Percentiles rank a stretch among this genome's conserved stretches.
Evolutionary conservation across 148 eudicot species (phyloP).

Genomic region (Fagopyrum esculentum): DNA sequence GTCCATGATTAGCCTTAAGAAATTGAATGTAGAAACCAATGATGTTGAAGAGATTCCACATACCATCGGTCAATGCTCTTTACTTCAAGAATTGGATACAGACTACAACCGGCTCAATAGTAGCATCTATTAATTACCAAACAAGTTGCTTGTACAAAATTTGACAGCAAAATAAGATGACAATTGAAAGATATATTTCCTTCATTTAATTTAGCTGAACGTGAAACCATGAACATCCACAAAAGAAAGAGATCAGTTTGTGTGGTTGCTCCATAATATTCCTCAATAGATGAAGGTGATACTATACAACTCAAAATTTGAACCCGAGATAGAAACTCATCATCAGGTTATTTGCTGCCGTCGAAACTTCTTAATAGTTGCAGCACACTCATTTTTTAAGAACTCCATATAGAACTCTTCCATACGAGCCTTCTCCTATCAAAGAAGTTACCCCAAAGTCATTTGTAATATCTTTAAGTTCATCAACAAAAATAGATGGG

Average conservation of each 20-base stretch:
- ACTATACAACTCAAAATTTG: not conserved
- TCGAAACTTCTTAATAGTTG: constrained; percentile 83
- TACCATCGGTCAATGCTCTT: constrained; percentile 59
- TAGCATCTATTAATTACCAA: no score
- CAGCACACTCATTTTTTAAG: constrained; percentile 48
- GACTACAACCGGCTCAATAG: constrained; percentile 59
- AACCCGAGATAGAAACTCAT: constrained; percentile 76
- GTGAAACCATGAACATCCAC: constrained; percentile 16
- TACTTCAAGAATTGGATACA: constrained; percentile 62
- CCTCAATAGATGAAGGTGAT: not conserved
- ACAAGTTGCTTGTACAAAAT: no score
- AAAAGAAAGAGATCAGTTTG: constrained; percentile 2
- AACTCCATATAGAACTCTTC: constrained; percentile 64
- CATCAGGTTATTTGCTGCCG: constrained; percentile 56
- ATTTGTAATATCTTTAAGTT: constrained; percentile 63
- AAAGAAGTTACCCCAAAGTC: constrained; percentile 68
- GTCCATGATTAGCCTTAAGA: constrained; percentile 46
- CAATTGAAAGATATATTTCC: no score
- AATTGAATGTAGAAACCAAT: constrained; percentile 52
- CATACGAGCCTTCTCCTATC: constrained; percentile 90
- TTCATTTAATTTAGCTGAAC: not conserved
- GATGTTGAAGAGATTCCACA: constrained; percentile 74
- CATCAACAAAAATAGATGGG: constrained; percentile 57
- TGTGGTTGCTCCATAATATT: not conserved
- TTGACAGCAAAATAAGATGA: no score